Evolutionary conservation across 202 grass and related monocot species (phyloP), one percentile per base, ranked within the genome.

Genomic region (Musa balbisiana): DNA sequence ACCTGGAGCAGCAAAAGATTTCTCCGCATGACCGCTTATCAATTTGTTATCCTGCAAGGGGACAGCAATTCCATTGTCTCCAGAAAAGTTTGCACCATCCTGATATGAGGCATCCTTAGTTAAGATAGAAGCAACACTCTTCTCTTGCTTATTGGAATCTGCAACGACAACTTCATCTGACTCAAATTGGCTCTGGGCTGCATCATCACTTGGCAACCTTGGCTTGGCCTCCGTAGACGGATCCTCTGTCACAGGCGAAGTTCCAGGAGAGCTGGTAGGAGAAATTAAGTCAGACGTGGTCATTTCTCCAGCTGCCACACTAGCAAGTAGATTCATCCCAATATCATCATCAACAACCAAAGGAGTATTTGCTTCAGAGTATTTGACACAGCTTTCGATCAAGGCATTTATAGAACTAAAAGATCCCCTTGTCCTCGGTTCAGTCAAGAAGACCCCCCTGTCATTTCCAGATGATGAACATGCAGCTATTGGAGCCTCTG

Each of bases 251-350:
- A 59, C 77, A 72, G 81, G 53, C 62, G 73, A 78, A 81, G 51
- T 80, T 68, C 10, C 65, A 52, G 80, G 85, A 54, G 89, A 91
- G 71, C 64, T 24, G n/a, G 80, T 78, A 73, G 89, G 75, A 11
- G 85, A 84, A 70, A 49, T 70, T 51, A 70, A 70, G 58, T 89
- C 87, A 78, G 90, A 92, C 76, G 87, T 89, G 73, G 83, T 85
- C 79, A 92, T 87, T 56, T 74, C 72, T 74, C 72, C 72, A 58
- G 72, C 53, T 3, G 72, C 72, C 13, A 74, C 72, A 74, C 72
- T 74, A 19, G 72, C 72, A 55, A 74, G 72, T 33, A 74, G 21
- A 74, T 74, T 74, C 72, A 74, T 74, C 15, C 72, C 72, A 2
- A 53, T 56, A 74, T 74, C 72, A 74, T 74, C 72, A 29, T 56